A percentile compares a stretch with the other conserved stretches of the same genome.
Evolutionary conservation across 805 yeast species (phyloP).

Genomic region (Ogataea pilisensis): DNA sequence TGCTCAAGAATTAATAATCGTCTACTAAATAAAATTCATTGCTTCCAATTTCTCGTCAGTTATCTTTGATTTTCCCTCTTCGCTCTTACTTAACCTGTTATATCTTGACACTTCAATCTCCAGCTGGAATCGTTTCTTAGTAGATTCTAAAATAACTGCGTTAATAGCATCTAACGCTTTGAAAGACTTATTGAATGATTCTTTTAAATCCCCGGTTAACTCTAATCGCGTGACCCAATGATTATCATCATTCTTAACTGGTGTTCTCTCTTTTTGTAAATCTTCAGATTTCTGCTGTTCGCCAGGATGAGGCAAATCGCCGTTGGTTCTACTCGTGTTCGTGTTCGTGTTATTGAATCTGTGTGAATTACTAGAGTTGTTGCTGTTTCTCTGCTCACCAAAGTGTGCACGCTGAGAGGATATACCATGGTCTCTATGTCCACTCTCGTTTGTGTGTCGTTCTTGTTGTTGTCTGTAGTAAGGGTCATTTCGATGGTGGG

Average conservation of each 20-base stretch:
- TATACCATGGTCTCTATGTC: not conserved
- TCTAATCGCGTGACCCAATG: constrained; percentile 30
- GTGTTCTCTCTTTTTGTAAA: not conserved
- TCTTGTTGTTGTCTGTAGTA: not conserved
- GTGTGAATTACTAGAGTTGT: not conserved
- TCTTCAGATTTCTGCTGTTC: not conserved
- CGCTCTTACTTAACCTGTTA: constrained; percentile 22
- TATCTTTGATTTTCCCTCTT: constrained; percentile 23
- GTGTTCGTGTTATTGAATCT: not conserved
- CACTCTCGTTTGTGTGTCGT: not conserved
- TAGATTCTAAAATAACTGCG: constrained; percentile 10
- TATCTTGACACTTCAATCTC: constrained; percentile 27
- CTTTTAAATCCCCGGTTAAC: constrained; percentile 18
- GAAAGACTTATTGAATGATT: constrained; percentile 14
- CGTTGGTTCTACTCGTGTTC: not conserved
- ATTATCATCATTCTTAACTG: constrained; percentile 10
- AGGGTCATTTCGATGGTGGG: not conserved
- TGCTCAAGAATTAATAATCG: too few species aligned
- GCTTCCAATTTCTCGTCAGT: constrained; percentile 47
- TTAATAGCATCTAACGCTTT: constrained; percentile 24
- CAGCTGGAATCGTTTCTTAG: constrained; percentile 18
- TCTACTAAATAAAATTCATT: constrained; percentile 35
- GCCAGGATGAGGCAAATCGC: not conserved
- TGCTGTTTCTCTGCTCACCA: not conserved
- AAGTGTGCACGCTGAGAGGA: not conserved